Evolutionary conservation across 495 filamentous ascomycete genomes (phyloP).

Genomic region (Tuber aestivum): DNA sequence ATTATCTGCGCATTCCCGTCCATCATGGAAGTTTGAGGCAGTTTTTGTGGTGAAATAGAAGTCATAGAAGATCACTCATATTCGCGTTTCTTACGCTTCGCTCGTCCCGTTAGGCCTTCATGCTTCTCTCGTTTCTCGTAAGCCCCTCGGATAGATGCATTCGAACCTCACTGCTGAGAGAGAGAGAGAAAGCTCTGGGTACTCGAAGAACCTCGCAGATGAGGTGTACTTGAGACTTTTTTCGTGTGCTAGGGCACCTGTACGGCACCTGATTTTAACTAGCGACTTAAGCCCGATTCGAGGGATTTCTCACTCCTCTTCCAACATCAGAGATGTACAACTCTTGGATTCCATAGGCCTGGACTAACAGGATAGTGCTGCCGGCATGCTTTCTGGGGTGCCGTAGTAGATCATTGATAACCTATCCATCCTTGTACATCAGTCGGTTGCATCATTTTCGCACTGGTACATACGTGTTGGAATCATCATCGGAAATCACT

Average conservation of each 20-base stretch:
- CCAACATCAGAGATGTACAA: background rate
- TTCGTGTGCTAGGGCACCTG: background rate
- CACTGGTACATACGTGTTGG: background rate
- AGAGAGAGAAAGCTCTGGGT: background rate
- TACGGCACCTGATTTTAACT: background rate
- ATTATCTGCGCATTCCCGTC: background rate
- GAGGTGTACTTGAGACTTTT: background rate
- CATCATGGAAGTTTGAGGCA: background rate
- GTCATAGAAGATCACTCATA: background rate
- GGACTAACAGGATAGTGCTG: background rate
- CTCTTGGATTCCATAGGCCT: background rate
- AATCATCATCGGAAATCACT: background rate
- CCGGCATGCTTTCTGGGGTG: background rate
- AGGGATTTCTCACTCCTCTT: background rate
- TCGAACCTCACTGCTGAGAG: background rate
- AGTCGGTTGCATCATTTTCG: background rate
- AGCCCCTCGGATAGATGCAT: background rate
- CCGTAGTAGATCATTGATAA: constrained; percentile 2
- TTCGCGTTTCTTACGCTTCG: background rate
- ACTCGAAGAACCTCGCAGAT: background rate
- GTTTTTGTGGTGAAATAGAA: background rate
- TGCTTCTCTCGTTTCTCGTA: background rate
- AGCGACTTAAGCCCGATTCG: background rate
- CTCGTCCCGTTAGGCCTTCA: background rate
- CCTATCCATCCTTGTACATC: background rate